Evolutionary conservation across 2,329 filamentous ascomycete species (phyloP), one percentile per base, ranked within the genome.

Genomic region (Camillea tinctor): DNA sequence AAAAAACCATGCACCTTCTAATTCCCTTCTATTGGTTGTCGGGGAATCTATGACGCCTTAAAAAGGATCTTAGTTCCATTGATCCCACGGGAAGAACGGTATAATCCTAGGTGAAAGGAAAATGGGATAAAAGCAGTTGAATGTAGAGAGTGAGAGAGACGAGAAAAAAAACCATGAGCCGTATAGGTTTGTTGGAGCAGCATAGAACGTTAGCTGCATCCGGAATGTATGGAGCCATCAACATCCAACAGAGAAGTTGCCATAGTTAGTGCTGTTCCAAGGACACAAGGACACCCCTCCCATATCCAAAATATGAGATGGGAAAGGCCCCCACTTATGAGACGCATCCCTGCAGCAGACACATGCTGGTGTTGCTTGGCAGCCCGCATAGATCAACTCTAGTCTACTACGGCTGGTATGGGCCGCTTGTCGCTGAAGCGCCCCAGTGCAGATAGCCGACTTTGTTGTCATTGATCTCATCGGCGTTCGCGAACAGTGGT

Each of bases 101-200:
- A 44, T 44, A 44, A 44, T 44, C 36, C 15, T 44, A 44, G 13
- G 36, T 44, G 17, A 44, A 44, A n/a, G 11, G 36, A 30, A 30
- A 30, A 30, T 7, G 7, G 26, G 13, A 30, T 30, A 30, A 30
- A 30, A 30, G 13, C 26, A 59, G n/a, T 40, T 44, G 20, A n/a
- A 22, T 53, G 50, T 19, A 36, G 30, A 56, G 58, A n/a, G n/a
- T n/a, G n/a, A n/a, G n/a, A n/a, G n/a, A n/a, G n/a, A n/a, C n/a
- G n/a, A n/a, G 20, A 54, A 54, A 63, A 20, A 64, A 63, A 65
- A 57, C 57, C 57, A 54, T 59, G 44, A 19, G 26, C 58, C 22
- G 44, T 20, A 22, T 61, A 53, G 19, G n/a, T 23, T 40, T 57
- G 26, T 30, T 30, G 26, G 26, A 4, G 26, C 26, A 30, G 26